Conservation (phyloP, 192 early-diverging fungal species). For the Radiomyces spectabilis region DNA sequence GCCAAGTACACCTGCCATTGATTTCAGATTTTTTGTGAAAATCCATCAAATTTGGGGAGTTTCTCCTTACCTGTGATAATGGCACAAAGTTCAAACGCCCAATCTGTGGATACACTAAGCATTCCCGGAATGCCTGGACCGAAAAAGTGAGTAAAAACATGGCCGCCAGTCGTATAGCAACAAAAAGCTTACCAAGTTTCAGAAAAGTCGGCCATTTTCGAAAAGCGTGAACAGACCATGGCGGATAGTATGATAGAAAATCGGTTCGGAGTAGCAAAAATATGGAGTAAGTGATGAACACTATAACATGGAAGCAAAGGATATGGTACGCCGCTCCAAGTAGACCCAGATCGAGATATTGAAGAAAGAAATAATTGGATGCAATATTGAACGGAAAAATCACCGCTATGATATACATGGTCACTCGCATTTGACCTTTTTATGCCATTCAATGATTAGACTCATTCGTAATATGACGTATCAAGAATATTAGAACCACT, state of each 20-base stretch:
- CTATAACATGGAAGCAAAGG: neutral
- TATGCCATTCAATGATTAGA: neutral
- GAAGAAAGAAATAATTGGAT: slow-evolving; percentile 6
- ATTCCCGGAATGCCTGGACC: slow-evolving; percentile 22
- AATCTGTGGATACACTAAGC: slow-evolving; percentile 24
- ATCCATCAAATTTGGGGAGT: too few species aligned
- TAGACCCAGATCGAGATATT: slow-evolving; percentile 6
- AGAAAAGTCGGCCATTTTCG: slow-evolving; percentile 10
- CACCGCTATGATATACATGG: slow-evolving; percentile 11
- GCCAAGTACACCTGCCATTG: slow-evolving; percentile 11
- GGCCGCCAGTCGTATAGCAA: neutral
- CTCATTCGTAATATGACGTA: neutral
- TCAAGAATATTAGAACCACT: neutral
- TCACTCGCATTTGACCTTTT: slow-evolving; percentile 17
- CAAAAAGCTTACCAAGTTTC: slow-evolving; percentile 31
- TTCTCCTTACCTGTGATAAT: slow-evolving; percentile 6
- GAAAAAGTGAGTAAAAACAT: slow-evolving; percentile 9
- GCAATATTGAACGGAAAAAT: slow-evolving; percentile 12
- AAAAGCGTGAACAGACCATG: slow-evolving; percentile 8
- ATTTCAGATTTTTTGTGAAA: neutral
- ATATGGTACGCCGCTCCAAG: slow-evolving; percentile 6
- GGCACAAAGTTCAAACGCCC: slow-evolving; percentile 29
- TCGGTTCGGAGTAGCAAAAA: slow-evolving; percentile 4
- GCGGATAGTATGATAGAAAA: slow-evolving; percentile 3
- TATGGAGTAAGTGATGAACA: slow-evolving; percentile 1